A percentile compares a stretch with the other conserved stretches of the same genome.
Evolutionary conservation across 2,329 filamentous ascomycete species (phyloP).

Genomic region (Endocalyx cinctus): DNA sequence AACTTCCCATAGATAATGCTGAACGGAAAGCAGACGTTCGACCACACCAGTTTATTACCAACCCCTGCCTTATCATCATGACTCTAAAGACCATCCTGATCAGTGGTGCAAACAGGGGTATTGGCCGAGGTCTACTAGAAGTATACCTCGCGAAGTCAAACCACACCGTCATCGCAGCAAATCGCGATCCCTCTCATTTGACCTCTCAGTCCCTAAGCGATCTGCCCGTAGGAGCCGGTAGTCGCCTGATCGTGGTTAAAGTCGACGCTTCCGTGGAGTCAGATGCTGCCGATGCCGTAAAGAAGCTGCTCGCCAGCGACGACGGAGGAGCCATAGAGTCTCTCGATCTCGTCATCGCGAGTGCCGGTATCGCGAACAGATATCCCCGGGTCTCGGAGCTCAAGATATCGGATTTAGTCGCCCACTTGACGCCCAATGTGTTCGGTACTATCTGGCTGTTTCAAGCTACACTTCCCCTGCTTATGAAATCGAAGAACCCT

Average conservation of each 20-base stretch:
- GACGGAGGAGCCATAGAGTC: too few species aligned
- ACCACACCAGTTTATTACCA: too few species aligned
- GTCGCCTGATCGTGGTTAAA: neutral
- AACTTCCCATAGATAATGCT: too few species aligned
- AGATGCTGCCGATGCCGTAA: neutral
- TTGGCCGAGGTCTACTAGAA: neutral
- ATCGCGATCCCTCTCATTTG: neutral
- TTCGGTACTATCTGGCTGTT: neutral
- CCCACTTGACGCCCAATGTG: neutral
- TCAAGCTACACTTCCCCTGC: neutral
- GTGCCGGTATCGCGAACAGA: neutral
- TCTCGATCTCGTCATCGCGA: neutral
- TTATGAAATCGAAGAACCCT: neutral
- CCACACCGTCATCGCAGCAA: neutral
- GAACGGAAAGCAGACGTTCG: too few species aligned
- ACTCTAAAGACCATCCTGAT: neutral
- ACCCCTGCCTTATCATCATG: too few species aligned
- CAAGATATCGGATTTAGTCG: neutral
- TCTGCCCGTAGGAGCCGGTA: neutral
- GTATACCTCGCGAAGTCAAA: neutral
- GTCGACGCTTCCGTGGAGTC: neutral
- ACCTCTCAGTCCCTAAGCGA: neutral
- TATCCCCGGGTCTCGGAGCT: neutral
- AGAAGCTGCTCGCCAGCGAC: neutral
- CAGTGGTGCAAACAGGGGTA: neutral